Base-by-base conservation (phyloP, 2,329 filamentous ascomycete genomes). In the Lasiodiplodia hormozganensis region DNA sequence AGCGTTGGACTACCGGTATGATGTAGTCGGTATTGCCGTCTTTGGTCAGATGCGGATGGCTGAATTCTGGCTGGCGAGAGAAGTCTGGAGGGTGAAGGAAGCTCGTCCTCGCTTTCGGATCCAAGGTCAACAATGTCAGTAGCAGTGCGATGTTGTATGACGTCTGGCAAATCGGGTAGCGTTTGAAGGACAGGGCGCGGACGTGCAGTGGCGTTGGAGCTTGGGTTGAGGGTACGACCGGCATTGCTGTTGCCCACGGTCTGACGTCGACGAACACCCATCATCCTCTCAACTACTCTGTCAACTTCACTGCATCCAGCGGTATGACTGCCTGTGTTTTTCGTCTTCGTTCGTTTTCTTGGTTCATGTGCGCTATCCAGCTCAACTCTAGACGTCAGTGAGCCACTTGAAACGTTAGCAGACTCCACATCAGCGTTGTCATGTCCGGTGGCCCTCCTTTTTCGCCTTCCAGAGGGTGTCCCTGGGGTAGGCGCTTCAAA, bases 401-500 rank as follows among this genome's bases (percentile, higher is more conserved):
- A 34, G 14, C 12, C 21, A 21, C 21, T 36, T 38, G 34, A 12
- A 18, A 31, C 62, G 16, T 54, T 23, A 3, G 16, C n/a, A 16
- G 7, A 3, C 18, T 54, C 56, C 11, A 16, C 58, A 36, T 28
- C 21, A 14, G 23, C 14, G 21, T n/a, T 23, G 28, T 43, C 57
- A 25, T 34, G 36, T 7, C 31, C 38, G 16, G n/a, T 1, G 3
- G 25, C 23, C 21, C 21, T 68, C 18, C 40, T 38, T 36, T 40
- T 40, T 11, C 36, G 47, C 21, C 54, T 67, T 38, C 10, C 72
- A 25, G 69, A 64, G 5, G 65, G 38, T 28, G 67, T 71, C 11
- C 70, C 51, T 25, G 69, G 31, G 14, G 73, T 69, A 12, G 72
- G 73, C 12, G 36, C n/a, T 34, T 75, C 66, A 7, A 77, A 60